Percentiles rank a stretch among this genome's conserved stretches.
These are phyloP conservation scores for Sutorius eximius DNA, from an alignment of 1,284 basidiomycete genomes.

Conservation along the genomic window DNA sequence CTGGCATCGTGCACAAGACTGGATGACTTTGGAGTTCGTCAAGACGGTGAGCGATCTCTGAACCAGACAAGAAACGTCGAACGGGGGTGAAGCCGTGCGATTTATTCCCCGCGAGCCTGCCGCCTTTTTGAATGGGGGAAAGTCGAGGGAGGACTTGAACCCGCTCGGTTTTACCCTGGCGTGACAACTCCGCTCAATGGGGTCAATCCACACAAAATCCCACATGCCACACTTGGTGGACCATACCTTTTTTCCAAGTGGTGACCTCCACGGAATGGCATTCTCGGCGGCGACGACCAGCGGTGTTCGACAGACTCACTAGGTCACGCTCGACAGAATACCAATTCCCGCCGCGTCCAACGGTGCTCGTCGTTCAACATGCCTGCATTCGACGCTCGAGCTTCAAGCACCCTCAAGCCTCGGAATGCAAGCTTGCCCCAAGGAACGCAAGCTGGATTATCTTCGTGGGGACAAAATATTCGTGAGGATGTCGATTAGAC, in stretches of 20 bases:
- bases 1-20: background rate
- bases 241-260: no score
- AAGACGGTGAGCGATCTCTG: constrained; percentile 11
- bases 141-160: background rate
- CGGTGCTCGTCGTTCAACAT: background rate
- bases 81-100: background rate
- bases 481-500: constrained; percentile 1
- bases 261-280: background rate
- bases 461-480: background rate
- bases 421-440: background rate
- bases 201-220: constrained; percentile 12
- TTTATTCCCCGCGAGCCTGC: background rate
- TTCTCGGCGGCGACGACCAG: background rate
- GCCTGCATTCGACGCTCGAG: background rate
- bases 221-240: constrained; percentile 12
- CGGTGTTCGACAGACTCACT: background rate
- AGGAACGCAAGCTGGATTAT: background rate
- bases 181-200: constrained; percentile 24
- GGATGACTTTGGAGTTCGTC: constrained; percentile 3
- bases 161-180: constrained; percentile 4
- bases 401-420: background rate
- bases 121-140: background rate
- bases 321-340: background rate
- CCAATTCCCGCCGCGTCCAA: background rate
- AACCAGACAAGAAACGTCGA: background rate